Percentiles rank a stretch among this genome's conserved stretches.
Evolutionary conservation across 495 filamentous ascomycete species (phyloP).

Genomic region (Baudoinia panamericana): DNA sequence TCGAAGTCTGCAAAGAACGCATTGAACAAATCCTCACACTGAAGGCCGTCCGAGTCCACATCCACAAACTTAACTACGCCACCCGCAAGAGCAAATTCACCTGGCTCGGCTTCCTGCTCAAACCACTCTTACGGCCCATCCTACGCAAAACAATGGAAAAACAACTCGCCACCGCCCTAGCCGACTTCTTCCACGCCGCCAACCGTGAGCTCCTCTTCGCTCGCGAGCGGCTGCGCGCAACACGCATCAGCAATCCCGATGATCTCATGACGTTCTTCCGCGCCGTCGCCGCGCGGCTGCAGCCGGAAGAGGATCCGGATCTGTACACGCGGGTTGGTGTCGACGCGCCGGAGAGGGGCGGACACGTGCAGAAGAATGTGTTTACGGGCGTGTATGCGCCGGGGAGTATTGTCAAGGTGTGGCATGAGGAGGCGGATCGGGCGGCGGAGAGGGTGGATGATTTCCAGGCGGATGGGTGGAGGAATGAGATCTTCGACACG

Average conservation of each 20-base stretch:
- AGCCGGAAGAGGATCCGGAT: constrained; percentile 58
- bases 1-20: constrained; percentile 61
- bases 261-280: constrained; percentile 69
- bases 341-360: constrained; percentile 38
- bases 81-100: constrained; percentile 62
- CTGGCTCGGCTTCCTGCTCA: constrained; percentile 68
- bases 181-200: constrained; percentile 50
- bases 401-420: constrained; percentile 73
- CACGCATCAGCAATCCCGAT: constrained; percentile 65
- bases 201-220: constrained; percentile 83
- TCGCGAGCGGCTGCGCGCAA: constrained; percentile 71
- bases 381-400: constrained; percentile 81
- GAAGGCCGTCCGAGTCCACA: constrained; percentile 56
- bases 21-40: constrained; percentile 73
- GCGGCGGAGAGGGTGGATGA: constrained; percentile 53
- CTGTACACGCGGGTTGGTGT: constrained; percentile 58
- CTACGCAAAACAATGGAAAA: constrained; percentile 66
- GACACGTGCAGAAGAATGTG: constrained; percentile 36
- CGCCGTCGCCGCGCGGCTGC: constrained; percentile 62
- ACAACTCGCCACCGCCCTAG: constrained; percentile 60
- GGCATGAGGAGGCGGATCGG: constrained; percentile 61
- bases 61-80: constrained; percentile 76
- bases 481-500: constrained; percentile 70
- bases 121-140: constrained; percentile 69
- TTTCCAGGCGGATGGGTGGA: constrained; percentile 58